Base-by-base conservation (phyloP, 2,329 filamentous ascomycete species). In the Diaporthe sp. region DNA sequence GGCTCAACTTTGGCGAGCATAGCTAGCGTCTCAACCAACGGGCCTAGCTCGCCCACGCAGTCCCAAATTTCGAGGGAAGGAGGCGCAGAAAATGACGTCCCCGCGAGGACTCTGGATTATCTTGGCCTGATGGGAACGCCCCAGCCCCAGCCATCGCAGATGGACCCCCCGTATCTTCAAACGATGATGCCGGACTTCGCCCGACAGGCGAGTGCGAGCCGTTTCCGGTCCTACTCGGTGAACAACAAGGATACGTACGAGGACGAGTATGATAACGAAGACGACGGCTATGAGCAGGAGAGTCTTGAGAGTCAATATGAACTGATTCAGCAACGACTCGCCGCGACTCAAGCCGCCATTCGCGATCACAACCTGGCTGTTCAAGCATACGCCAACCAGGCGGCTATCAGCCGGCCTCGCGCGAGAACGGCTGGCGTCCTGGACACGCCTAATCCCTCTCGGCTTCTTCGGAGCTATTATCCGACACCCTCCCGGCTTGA, bases 191-290 rank as follows among this genome's bases (percentile, higher is more conserved):
- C 75, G 19, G 93, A 94, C 82, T 90, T 95, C 78, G 93, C 93
- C 78, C 94, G 91, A 82, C 94, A 94, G 79, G 94, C 91, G 82
- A 94, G 94, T 79, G 89, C 93, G 59, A 98, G 94, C 83, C 92
- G 97, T 71, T 98, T 98, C 88, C 92, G 97, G 62, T 99, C 97
- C 2, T 98, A 98, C 84, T 99, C 97, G 0, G 97, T 99, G 78
- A 99, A 99, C 84, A 97, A 98, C 74, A 98, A 98, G 85, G 96
- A 98, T 83, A 97, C 97, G 83, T 98, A 98, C 80, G 96, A 94
- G 3, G 95, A 97, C 80, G 93, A 95, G 62, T 96, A 97, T 71
- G 93, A 95, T 37, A 94, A 95, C 76, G 93, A 94, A 22, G 75
- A 77, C 2, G 70, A 70, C 5, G 73, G 70, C 49, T 95, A 94